Conservation (phyloP, 768 basidiomycete species). For the Mrakia blollopis region DNA sequence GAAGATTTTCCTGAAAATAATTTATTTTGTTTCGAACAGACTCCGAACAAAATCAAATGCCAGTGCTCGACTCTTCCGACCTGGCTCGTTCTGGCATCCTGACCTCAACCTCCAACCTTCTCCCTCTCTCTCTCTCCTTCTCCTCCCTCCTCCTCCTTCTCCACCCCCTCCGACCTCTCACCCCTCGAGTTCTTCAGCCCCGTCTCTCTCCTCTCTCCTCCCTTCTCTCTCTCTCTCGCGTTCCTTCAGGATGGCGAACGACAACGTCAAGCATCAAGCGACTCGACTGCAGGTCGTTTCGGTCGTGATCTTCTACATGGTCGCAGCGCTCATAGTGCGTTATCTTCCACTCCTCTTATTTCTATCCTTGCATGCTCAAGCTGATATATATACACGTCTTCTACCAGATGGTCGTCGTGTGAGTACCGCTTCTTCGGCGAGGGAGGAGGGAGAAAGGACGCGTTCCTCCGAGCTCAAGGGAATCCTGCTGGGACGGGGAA, state of each 20-base stretch:
- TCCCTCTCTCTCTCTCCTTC: neutral
- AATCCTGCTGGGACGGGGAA: neutral
- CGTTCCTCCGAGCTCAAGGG: neutral
- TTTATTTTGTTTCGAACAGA: too few relatives aligned
- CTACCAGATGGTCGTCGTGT: slow-evolving; percentile 48
- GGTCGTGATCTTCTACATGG: slow-evolving; percentile 77
- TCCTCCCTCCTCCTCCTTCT: neutral
- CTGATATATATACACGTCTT: neutral
- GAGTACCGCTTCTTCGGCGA: slow-evolving; percentile 46
- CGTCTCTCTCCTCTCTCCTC: neutral
- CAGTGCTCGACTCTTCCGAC: too few relatives aligned
- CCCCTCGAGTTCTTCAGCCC: neutral
- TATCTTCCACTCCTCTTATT: slow-evolving; percentile 11
- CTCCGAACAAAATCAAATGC: too few relatives aligned
- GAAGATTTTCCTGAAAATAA: too few relatives aligned
- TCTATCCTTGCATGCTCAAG: slow-evolving; percentile 1
- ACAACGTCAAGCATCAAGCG: slow-evolving; percentile 31
- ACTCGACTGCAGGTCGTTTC: slow-evolving; percentile 51
- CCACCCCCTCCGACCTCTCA: neutral
- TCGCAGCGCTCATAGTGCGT: slow-evolving; percentile 64
- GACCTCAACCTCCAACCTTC: neutral
- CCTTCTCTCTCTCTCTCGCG: neutral
- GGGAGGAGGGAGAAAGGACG: too few relatives aligned
- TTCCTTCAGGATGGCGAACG: slow-evolving; percentile 7
- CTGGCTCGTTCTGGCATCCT: too few relatives aligned